Evolutionary conservation across 768 basidiomycete genomes (phyloP), one percentile per base, ranked within the genome.

Genomic region (Asterophora lycoperdoides): DNA sequence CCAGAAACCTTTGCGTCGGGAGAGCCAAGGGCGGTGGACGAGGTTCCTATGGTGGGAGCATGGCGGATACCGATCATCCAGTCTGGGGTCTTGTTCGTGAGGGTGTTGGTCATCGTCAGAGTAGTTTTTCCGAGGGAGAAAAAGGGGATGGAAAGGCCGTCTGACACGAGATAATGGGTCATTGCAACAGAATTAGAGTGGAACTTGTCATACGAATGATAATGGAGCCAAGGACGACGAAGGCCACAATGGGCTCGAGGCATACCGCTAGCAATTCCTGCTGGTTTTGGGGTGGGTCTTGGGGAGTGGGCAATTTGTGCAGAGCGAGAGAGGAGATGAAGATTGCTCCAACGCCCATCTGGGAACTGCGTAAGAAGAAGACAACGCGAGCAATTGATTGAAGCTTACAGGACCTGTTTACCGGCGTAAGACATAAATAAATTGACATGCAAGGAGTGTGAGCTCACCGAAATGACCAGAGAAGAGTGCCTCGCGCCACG

Each of bases 261-360:
- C 71, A 74, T 4, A 79, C 76, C 0, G 84, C 79, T n/a, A 97
- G 75, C 13, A 84, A 56, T 54, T 96, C 90, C 40, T 81, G 72
- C 56, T 89, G 84, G 36, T 75, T 77, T 45, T 72, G 67, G 0
- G 89, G 86, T 0, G 89, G 86, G 46, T 68, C 62, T 2, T 70
- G 63, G 1, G 86, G 81, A 8, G 57, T 60, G 5, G 85, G 80
- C 0, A 93, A 71, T 43, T 76, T 78, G 18, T 75, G 75, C 8
- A 82, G 62, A 3, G 91, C 89, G 20, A 92, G 65, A 0, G 81
- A 84, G 8, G 86, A 83, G 47, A 98, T 85, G 64, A 97, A 99
- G 38, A 97, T 73, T 5, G 95, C 87, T 0, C 86, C 83, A 18
- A 96, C 93, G 44, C 94, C 94, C 89, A 96, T 93, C 75, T 92